Evolutionary conservation across 257 asterid genomes (phyloP).

Genomic region (Avicennia marina): DNA sequence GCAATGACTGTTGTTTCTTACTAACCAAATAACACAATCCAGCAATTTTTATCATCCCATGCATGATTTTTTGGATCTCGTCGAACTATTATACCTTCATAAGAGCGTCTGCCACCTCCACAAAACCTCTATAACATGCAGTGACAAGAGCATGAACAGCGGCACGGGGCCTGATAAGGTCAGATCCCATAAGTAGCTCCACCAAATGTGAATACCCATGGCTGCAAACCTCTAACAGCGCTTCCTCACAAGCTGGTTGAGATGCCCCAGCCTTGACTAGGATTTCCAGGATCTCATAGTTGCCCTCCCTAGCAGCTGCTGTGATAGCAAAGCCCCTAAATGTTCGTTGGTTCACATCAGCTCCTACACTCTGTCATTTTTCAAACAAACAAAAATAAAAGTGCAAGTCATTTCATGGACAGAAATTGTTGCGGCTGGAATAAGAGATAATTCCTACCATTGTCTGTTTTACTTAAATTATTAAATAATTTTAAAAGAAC

Average conservation of each 20-base stretch:
- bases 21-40: no score
- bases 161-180: constrained; percentile 63
- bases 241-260: constrained; percentile 85
- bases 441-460: no score
- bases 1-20: no score
- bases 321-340: constrained; percentile 63
- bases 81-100: constrained; percentile 52
- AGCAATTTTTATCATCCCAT: neutral
- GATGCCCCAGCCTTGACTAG: constrained; percentile 75
- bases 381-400: no score
- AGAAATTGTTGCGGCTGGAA: no score
- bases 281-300: constrained; percentile 55
- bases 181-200: constrained; percentile 64
- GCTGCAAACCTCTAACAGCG: constrained; percentile 68
- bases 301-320: constrained; percentile 76
- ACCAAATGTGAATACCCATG: constrained; percentile 54
- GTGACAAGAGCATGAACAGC: constrained; percentile 69
- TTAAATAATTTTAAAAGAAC: no score
- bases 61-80: no score
- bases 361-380: constrained; percentile 54
- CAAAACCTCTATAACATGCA: constrained; percentile 72
- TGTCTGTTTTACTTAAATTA: no score
- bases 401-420: no score
- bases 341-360: constrained; percentile 62
- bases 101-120: constrained; percentile 53